Base-by-base conservation (phyloP, 2,329 filamentous ascomycete genomes). In the Aspergillus sp. region DNA sequence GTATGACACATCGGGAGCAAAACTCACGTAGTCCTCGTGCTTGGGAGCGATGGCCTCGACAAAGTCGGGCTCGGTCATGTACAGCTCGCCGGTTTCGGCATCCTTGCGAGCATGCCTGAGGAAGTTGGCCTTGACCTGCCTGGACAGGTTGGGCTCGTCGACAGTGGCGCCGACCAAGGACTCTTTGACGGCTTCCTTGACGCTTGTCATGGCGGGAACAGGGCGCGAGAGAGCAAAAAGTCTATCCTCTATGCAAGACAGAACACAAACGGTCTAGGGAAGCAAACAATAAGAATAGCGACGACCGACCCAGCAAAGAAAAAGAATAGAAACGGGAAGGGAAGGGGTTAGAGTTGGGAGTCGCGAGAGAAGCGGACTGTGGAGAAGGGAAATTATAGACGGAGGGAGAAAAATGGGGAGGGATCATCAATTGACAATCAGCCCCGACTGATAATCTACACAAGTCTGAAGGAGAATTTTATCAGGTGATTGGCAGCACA, bases 11-110 rank as follows among this genome's bases (percentile, higher is more conserved):
- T 49, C 21, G 27, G 37, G 25, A 11, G 9, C 52, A 53, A 60
- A 35, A 84, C 90, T 86, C 80, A 97, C 93, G 78, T 95, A 98
- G 79, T 98, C 92, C 77, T 96, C 91, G 59, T 87, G 82, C 48
- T 84, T 83, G 5, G 95, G 95, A 66, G 91, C 93, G 78, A 99
- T 87, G 27, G 93, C 93, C 70, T 93, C 83, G 68, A 97, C 86
- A 75, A 99, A 99, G 73, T 96, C 86, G n/a, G 93, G 86, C 61
- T 89, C 85, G 46, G 84, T 87, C 85, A 99, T 90, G 71, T 84
- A 91, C 56, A 87, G 81, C 69, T 97, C 91, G 58, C 90, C 93
- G 9, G 87, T 83, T 66, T 86, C 82, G 60, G 88, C 81, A 70
- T 96, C 91, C 73, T 88, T 89, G 70, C 84, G 78, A 41, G 95